Evolutionary conservation across 2,329 filamentous ascomycete species (phyloP), one percentile per base, ranked within the genome.

Genomic region (Ascochyta rabiei): DNA sequence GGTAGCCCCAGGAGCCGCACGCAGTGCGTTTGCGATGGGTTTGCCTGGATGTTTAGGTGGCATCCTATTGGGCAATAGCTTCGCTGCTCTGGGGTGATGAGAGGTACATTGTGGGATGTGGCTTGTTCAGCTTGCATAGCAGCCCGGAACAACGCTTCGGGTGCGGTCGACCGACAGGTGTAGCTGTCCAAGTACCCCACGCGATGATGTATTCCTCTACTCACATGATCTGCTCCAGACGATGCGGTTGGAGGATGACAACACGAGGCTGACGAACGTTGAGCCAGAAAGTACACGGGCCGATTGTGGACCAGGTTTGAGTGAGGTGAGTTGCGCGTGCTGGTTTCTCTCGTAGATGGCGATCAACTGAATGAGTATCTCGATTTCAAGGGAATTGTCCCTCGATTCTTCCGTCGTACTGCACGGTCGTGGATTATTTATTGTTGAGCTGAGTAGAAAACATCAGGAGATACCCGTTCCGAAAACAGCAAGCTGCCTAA

Each of bases 1-100:
- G 34, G n/a, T n/a, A n/a, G n/a, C n/a, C 40, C 33, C 46, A 50
- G 58, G 64, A 68, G 63, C 65, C 65, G 63, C 65, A 65, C 57
- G 46, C 49, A 50, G 33, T 43, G 38, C 30, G 28, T 30, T 30
- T 49, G 38, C 21, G 16, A 51, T 53, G 45, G 60, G 52, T 49
- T 48, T 46, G 44, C 33, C 53, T 45, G 49, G 39, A 45, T 24
- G 39, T 15, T 23, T 16, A 30, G 21, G 12, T 45, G 12, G 49
- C 37, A 6, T 3, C 41, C 41, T 41, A 60, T 61, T 62, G 57
- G 61, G 34, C 34, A 31, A 40, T 51, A 16, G 35, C 26, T 31
- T 39, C 40, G 38, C 43, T 44, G 18, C 35, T 48, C 28, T 37
- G 43, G 50, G 18, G 37, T 48, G 8, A 48, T 40, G 38, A 23